These are phyloP conservation scores for Kalanchoe fedtschenkoi DNA, from an alignment of 164 flowering plant species.

Conservation along the genomic window DNA sequence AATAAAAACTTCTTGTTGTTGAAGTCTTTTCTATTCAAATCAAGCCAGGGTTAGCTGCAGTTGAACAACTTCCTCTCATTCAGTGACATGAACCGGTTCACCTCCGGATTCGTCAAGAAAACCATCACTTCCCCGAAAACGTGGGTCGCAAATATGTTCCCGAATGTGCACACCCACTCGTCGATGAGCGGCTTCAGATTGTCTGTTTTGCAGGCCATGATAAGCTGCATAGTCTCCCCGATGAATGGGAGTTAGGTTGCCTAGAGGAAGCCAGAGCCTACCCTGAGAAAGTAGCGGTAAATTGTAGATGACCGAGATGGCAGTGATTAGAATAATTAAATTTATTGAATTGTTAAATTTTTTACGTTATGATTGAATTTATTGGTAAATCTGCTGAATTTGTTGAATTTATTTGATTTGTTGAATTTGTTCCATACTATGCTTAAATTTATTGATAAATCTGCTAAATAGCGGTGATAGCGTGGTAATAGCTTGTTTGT, in stretches of 20 bases:
- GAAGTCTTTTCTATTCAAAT: no score
- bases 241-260: slow-evolving; percentile 52
- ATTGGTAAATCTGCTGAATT: no score
- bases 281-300: slow-evolving; percentile 15
- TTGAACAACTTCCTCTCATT: slow-evolving; percentile 91
- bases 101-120: slow-evolving; percentile 74
- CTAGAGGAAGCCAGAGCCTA: slow-evolving; percentile 52
- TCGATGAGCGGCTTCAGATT: slow-evolving; percentile 95
- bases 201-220: slow-evolving; percentile 75
- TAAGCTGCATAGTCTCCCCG: slow-evolving; percentile 84
- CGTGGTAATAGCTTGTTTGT: no score
- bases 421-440: no score
- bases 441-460: no score
- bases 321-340: slow-evolving; percentile 6
- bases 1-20: no score
- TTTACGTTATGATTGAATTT: no score
- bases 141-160: slow-evolving; percentile 73
- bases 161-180: slow-evolving; percentile 51
- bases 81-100: slow-evolving; percentile 72
- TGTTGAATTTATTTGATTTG: no score
- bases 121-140: slow-evolving; percentile 88
- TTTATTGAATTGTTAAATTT: no score
- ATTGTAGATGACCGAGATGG: slow-evolving; percentile 13
- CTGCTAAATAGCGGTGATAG: no score
- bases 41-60: slow-evolving; percentile 70